These are phyloP conservation scores for Lupinus albus DNA, from an alignment of 306 rosid genomes.

Conservation along the genomic window DNA sequence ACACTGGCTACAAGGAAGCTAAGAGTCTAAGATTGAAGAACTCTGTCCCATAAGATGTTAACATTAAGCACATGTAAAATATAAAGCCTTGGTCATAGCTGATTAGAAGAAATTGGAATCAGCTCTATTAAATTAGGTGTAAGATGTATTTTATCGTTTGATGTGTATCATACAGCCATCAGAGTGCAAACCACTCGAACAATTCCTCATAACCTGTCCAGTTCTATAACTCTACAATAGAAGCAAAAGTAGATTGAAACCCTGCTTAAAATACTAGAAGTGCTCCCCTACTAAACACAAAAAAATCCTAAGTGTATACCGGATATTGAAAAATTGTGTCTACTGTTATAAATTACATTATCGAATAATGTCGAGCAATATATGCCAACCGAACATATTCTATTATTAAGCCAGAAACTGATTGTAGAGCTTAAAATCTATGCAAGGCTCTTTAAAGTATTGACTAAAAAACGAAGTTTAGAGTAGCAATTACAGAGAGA, in stretches of 20 bases:
- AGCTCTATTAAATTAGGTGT: neutral
- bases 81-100: no score
- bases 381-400: neutral
- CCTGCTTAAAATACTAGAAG: neutral
- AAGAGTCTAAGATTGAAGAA: neutral
- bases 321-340: neutral
- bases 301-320: neutral
- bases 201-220: neutral
- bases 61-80: neutral
- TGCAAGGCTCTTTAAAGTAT: neutral
- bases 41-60: neutral
- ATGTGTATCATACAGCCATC: neutral
- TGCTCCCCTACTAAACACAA: neutral
- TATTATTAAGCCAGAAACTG: neutral
- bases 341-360: neutral
- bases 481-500: neutral
- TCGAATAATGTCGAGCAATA: neutral
- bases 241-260: neutral
- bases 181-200: neutral
- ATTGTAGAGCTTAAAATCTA: slow-evolving; percentile 17
- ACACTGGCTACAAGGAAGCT: neutral
- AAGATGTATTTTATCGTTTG: neutral
- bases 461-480: neutral
- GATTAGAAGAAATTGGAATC: neutral
- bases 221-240: no score